Evolutionary conservation across 352 stramenopile species (phyloP), one percentile per base, ranked within the genome.

Genomic region (Phytopythium mirpurense): DNA sequence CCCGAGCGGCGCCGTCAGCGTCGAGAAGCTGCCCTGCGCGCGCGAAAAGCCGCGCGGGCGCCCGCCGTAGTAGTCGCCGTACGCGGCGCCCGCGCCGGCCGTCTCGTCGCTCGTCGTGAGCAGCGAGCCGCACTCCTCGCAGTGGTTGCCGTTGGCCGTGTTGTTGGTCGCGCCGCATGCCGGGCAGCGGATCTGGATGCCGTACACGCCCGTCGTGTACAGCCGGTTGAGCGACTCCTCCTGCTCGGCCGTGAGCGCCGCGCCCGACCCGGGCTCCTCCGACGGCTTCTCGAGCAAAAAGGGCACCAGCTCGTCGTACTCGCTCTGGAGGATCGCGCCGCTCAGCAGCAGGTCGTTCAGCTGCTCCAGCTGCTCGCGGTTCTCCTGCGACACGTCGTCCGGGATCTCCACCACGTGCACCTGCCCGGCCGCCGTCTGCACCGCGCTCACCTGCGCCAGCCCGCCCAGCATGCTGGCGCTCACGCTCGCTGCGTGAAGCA

Each of bases 221-320:
- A 93, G 59, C 5, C 80, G 80, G 45, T 68, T 88, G 36, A 95
- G 62, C 32, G 82, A 95, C 51, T 95, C 82, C 48, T 91, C 76
- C 58, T 93, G 82, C 47, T 93, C 84, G 14, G 80, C 76, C 26
- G 74, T 87, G 38, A 95, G 68, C 16, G 72, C 73, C 40, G 83
- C 81, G 41, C 82, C 83, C 11, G 78, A 74, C 5, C 47, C 47
- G 18, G 64, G 60, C 10, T 76, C 74, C 35, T 87, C 72, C 21
- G 59, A 54, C 14, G 78, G 82, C 51, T 82, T 74, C 64, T 92
- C 84, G 21, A 95, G 61, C 56, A 93, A 26, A 62, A 95, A 95
- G n/a, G 84, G 82, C 57, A 95, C 83, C 23, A 95, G 68, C 46
- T 93, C 82, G 44, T 95, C 84, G 65, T 95, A 93, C 64, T 95